phyloP scores from a whole-genome alignment of 352 stramenopile genomes.

The Plasmopara viticola region DNA sequence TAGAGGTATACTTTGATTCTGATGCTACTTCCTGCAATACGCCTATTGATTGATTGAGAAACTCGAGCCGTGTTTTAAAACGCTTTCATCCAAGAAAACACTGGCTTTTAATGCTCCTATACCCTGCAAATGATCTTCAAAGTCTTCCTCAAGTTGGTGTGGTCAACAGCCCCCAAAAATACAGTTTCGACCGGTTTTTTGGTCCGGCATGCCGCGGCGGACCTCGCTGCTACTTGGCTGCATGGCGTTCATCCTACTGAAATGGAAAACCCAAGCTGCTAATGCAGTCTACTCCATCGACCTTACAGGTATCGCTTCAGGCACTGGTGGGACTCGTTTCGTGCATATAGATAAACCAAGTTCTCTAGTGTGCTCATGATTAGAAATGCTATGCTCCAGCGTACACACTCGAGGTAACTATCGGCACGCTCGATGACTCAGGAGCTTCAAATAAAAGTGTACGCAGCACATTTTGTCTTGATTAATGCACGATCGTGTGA shows the following conservation, averaged over 20 bases:
- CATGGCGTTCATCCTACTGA: conserved; percentile 16
- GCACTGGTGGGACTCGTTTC: conserved; percentile 23
- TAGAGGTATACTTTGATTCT: too few species aligned
- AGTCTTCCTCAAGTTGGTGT: too few species aligned
- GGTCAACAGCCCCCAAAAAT: not conserved
- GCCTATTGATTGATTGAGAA: too few species aligned
- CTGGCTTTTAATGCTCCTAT: too few species aligned
- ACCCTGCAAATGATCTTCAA: too few species aligned
- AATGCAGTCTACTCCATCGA: conserved; percentile 38
- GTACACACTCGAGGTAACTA: conserved; percentile 33
- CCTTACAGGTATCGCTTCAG: conserved; percentile 37
- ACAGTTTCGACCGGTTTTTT: not conserved
- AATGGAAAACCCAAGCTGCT: conserved; percentile 4
- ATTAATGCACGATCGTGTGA: not conserved
- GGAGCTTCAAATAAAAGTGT: conserved; percentile 22
- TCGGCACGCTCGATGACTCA: conserved; percentile 24
- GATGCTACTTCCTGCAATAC: too few species aligned
- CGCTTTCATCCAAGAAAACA: too few species aligned
- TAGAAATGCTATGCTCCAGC: conserved; percentile 13
- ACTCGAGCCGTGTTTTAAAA: too few species aligned
- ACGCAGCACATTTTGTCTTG: not conserved
- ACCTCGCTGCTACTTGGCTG: conserved; percentile 18
- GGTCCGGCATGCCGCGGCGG: conserved; percentile 5
- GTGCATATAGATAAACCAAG: conserved; percentile 8
- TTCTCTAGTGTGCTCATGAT: conserved; percentile 4